A percentile compares a stretch with the other conserved stretches of the same genome.
phyloP scores from a whole-genome alignment of 2,329 filamentous ascomycete species.

The Pseudodiploospora longispora region DNA sequence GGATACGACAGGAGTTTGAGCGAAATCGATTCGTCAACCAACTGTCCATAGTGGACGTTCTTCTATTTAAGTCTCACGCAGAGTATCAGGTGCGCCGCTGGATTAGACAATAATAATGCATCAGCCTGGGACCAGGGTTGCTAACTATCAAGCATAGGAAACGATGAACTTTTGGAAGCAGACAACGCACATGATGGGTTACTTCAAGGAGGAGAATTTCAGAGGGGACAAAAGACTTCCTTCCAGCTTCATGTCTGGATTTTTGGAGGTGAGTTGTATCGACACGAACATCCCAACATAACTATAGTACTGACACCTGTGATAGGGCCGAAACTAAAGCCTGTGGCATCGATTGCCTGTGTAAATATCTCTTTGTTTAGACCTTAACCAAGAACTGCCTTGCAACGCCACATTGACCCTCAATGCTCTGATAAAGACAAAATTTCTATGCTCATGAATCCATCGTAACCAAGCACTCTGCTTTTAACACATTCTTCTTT shows the following conservation, averaged over 20 bases:
- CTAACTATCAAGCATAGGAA: constrained; percentile 51
- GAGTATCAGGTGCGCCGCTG: constrained; percentile 73
- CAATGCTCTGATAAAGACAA: constrained; percentile 12
- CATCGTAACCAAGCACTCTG: constrained; percentile 7
- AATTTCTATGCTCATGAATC: constrained; percentile 12
- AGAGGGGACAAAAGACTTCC: constrained; percentile 73
- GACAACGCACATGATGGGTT: constrained; percentile 88
- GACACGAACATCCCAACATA: not conserved
- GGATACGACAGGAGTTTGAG: constrained; percentile 95
- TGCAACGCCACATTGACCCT: constrained; percentile 24
- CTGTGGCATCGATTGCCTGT: constrained; percentile 19
- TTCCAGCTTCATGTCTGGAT: constrained; percentile 84
- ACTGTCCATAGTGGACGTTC: constrained; percentile 76
- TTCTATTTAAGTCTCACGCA: constrained; percentile 82
- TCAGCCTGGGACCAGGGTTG: constrained; percentile 8
- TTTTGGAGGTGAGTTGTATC: constrained; percentile 69
- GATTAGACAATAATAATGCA: constrained; percentile 51
- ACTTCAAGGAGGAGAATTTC: constrained; percentile 79
- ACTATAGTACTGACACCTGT: constrained; percentile 12
- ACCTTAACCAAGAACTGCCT: constrained; percentile 19
- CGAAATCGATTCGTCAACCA: constrained; percentile 89
- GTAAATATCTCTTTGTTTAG: constrained; percentile 26
- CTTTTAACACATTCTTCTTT: not conserved
- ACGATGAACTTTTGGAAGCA: constrained; percentile 99
- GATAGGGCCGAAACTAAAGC: constrained; percentile 49